Percentiles rank a stretch among this genome's conserved stretches.
Conservation (phyloP, 2,329 filamentous ascomycete species). For the Colletotrichum somersetense region DNA sequence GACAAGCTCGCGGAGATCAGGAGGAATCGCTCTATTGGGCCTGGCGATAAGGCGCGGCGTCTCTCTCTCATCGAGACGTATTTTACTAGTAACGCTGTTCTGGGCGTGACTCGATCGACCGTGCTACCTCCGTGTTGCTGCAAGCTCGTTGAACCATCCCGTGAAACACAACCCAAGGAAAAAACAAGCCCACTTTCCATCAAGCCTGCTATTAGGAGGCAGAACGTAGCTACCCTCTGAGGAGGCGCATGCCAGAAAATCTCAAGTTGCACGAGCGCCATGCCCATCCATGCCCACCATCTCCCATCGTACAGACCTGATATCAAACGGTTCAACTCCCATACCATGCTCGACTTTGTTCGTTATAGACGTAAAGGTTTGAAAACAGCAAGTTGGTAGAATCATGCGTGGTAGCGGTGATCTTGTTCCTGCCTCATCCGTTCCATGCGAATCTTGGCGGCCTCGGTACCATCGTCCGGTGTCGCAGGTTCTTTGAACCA, state of each 20-base stretch:
- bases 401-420: slow-evolving; percentile 40
- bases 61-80: slow-evolving; percentile 27
- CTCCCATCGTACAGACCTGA: slow-evolving; percentile 42
- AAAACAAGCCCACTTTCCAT: slow-evolving; percentile 19
- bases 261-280: slow-evolving; percentile 41
- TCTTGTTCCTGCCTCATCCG: slow-evolving; percentile 60
- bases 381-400: slow-evolving; percentile 28
- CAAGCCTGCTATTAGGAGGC: slow-evolving; percentile 30
- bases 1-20: slow-evolving; percentile 13
- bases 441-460: slow-evolving; percentile 72
- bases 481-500: slow-evolving; percentile 76
- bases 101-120: slow-evolving; percentile 23
- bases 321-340: slow-evolving; percentile 43
- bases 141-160: slow-evolving; percentile 32
- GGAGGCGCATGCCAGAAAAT: slow-evolving; percentile 23
- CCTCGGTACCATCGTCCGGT: slow-evolving; percentile 77
- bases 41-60: slow-evolving; percentile 38
- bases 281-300: slow-evolving; percentile 27
- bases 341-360: slow-evolving; percentile 42
- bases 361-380: slow-evolving; percentile 42
- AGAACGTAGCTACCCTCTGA: slow-evolving; percentile 22
- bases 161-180: slow-evolving; percentile 26
- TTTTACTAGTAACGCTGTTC: slow-evolving; percentile 36
- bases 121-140: slow-evolving; percentile 40
- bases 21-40: slow-evolving; percentile 42